phyloP scores from a whole-genome alignment of 2,329 filamentous ascomycete genomes.

The Cladophialophora bantiana region DNA sequence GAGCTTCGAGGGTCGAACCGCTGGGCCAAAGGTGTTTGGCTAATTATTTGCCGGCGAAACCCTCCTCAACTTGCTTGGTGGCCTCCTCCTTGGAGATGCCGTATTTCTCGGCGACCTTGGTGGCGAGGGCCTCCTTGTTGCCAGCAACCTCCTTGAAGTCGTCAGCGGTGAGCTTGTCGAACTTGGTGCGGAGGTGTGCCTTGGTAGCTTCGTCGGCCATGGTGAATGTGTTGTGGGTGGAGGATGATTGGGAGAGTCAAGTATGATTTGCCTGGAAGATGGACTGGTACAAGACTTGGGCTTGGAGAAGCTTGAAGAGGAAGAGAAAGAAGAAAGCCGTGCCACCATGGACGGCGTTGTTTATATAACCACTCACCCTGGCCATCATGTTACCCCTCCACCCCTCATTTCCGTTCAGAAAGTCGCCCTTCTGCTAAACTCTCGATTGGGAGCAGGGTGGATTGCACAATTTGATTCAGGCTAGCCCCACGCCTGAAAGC shows the following conservation, averaged over 20 bases:
- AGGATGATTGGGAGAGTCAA: neutral
- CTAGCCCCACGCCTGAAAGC: constrained; percentile 28
- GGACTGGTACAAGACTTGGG: neutral
- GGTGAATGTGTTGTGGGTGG: constrained; percentile 22
- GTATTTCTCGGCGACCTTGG: constrained; percentile 36
- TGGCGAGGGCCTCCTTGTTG: constrained; percentile 33
- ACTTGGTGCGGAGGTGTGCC: constrained; percentile 33
- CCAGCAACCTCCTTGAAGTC: constrained; percentile 36
- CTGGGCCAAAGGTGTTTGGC: neutral
- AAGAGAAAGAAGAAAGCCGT: constrained; percentile 10
- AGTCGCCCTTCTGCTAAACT: neutral
- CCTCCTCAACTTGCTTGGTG: constrained; percentile 33
- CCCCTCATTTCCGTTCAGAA: constrained; percentile 26
- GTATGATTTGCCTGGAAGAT: constrained; percentile 5
- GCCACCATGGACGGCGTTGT: constrained; percentile 24
- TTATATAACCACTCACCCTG: constrained; percentile 28
- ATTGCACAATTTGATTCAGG: constrained; percentile 26
- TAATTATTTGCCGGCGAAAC: constrained; percentile 23
- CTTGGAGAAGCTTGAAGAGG: constrained; percentile 6
- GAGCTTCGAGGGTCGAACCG: constrained; percentile 1
- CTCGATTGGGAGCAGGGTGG: constrained; percentile 18
- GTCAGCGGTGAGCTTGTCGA: constrained; percentile 39
- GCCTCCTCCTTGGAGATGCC: constrained; percentile 39
- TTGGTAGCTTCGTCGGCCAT: constrained; percentile 39
- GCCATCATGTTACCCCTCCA: constrained; percentile 29